These are phyloP conservation scores for Austroboletus rostrupii DNA, from an alignment of 1,284 basidiomycete species.

Conservation along the genomic window DNA sequence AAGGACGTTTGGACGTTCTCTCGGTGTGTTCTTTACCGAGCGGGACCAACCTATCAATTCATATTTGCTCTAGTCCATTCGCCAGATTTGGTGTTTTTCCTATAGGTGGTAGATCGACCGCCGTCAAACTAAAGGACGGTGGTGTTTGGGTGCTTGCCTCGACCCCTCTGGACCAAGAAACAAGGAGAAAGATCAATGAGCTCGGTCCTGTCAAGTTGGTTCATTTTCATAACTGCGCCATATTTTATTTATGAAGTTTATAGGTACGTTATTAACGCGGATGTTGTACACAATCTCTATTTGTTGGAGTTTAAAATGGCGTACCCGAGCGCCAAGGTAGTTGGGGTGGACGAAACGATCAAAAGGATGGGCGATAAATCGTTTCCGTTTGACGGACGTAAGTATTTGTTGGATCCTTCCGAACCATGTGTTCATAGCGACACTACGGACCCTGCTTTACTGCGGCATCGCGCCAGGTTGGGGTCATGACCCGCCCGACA, in stretches of 20 bases:
- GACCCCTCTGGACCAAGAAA: slow-evolving; percentile 72
- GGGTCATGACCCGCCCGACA: slow-evolving; percentile 58
- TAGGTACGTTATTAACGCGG: slow-evolving; percentile 68
- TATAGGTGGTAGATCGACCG: slow-evolving; percentile 80
- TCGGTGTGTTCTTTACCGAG: slow-evolving; percentile 37
- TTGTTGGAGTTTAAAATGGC: slow-evolving; percentile 69
- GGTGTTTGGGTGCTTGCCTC: slow-evolving; percentile 86
- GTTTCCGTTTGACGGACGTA: slow-evolving; percentile 60
- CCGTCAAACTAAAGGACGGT: slow-evolving; percentile 68
- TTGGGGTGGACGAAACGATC: slow-evolving; percentile 59
- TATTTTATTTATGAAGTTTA: too few species aligned
- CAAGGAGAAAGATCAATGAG: slow-evolving; percentile 65
- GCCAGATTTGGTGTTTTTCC: slow-evolving; percentile 65
- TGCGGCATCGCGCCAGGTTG: slow-evolving; percentile 42
- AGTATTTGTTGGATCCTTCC: slow-evolving; percentile 14
- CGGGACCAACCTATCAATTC: slow-evolving; percentile 1
- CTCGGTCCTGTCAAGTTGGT: slow-evolving; percentile 73
- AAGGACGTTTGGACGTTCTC: slow-evolving; percentile 74
- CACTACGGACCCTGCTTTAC: neutral
- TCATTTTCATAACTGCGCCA: neutral
- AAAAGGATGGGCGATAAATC: slow-evolving; percentile 39
- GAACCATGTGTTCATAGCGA: neutral
- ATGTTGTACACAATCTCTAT: slow-evolving; percentile 64
- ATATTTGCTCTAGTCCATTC: slow-evolving; percentile 51
- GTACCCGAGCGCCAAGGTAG: slow-evolving; percentile 75